phyloP scores from a whole-genome alignment of 75 land plant genomes.

The Cupressus sempervirens region DNA sequence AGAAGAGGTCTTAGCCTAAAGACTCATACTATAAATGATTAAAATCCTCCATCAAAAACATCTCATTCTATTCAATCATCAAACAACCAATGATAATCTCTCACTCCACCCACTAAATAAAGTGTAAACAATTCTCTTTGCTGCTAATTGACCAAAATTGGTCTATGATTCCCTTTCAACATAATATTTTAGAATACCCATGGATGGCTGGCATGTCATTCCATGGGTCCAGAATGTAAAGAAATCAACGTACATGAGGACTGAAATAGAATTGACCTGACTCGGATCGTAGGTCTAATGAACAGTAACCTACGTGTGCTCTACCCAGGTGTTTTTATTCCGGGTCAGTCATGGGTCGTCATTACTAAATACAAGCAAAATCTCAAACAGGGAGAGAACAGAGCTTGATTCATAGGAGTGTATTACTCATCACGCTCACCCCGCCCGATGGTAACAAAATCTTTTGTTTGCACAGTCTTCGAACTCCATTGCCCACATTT shows the following conservation, averaged over 20 bases:
- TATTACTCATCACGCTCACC: not conserved
- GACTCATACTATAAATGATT: no score
- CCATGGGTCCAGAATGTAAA: not conserved
- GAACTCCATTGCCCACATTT: slow-evolving; percentile 2
- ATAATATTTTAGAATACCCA: no score
- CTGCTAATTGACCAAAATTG: no score
- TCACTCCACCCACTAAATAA: no score
- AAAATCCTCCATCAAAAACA: no score
- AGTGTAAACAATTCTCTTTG: no score
- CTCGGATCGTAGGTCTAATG: not conserved
- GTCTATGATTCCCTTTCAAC: no score
- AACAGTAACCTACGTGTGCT: not conserved
- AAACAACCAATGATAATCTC: no score
- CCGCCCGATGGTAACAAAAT: slow-evolving; percentile 11
- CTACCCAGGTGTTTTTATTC: not conserved
- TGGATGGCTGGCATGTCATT: not conserved
- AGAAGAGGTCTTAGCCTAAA: no score
- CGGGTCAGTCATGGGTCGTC: not conserved
- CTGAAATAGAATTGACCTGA: not conserved
- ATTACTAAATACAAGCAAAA: not conserved
- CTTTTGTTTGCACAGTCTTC: not conserved
- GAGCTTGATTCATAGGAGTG: not conserved
- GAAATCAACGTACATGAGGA: not conserved
- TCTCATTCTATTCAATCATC: no score
- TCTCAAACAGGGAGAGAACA: not conserved